Conservation (phyloP, 176 grass and related monocot genomes). For the Zea luxurians region DNA sequence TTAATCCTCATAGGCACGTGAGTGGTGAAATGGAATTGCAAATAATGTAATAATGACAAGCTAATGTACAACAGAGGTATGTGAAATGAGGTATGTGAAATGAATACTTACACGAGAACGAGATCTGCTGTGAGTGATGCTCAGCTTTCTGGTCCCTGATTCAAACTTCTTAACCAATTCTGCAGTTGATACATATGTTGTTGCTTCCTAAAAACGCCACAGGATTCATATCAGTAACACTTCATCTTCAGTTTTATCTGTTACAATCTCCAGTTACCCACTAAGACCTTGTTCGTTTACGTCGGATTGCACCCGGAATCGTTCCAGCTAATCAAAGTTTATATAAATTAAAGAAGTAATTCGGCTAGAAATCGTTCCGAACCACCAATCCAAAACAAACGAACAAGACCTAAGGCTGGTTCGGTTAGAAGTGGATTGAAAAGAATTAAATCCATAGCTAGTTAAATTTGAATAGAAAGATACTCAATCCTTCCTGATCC, state of each 20-base stretch:
- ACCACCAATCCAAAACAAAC: no score
- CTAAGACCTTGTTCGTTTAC: no score
- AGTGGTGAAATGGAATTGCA: neutral
- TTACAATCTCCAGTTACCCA: neutral
- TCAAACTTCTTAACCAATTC: slow-evolving; percentile 92
- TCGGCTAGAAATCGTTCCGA: no score
- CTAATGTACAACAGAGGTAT: slow-evolving; percentile 6
- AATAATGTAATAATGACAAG: neutral
- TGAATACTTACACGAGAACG: slow-evolving; percentile 28
- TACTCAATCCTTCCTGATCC: no score
- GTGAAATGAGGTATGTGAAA: slow-evolving; percentile 42
- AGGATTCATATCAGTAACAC: slow-evolving; percentile 5
- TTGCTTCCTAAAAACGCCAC: slow-evolving; percentile 45
- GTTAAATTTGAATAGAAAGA: no score
- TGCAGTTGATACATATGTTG: slow-evolving; percentile 71
- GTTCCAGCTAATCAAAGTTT: no score
- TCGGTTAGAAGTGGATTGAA: no score
- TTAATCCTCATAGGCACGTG: neutral
- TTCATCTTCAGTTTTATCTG: slow-evolving; percentile 20
- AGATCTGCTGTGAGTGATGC: neutral
- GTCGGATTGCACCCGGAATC: no score
- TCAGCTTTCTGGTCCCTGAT: slow-evolving; percentile 72
- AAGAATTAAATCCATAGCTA: no score
- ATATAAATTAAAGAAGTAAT: no score
- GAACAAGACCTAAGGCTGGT: no score